Conservation (phyloP, 192 early-diverging fungal genomes). For the Spizellomyces punctatus region DNA sequence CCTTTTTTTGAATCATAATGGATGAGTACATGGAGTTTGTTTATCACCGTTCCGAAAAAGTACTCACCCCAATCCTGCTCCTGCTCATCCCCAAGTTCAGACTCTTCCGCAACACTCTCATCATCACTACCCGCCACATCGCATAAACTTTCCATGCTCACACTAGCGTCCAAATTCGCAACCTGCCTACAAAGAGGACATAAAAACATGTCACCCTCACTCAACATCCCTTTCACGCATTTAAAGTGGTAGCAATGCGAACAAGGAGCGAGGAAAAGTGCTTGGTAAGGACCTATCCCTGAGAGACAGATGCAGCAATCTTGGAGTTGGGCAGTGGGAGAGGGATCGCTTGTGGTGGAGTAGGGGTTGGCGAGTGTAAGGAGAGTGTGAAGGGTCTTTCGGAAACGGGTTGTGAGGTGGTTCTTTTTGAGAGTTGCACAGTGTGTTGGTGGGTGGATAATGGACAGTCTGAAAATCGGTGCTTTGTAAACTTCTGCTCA, state of each 20-base stretch:
- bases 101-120: neutral
- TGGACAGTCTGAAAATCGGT: slow-evolving; percentile 3
- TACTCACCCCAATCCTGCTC: slow-evolving; percentile 2
- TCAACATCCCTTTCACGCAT: slow-evolving; percentile 80
- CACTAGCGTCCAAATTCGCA: slow-evolving; percentile 69
- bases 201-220: slow-evolving; percentile 67
- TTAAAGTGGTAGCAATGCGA: slow-evolving; percentile 93
- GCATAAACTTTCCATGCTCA: slow-evolving; percentile 43
- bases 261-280: slow-evolving; percentile 88
- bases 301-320: slow-evolving; percentile 91
- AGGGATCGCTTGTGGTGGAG: slow-evolving; percentile 5
- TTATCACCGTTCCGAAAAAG: too few relatives aligned
- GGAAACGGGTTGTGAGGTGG: slow-evolving; percentile 25
- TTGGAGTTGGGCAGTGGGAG: neutral
- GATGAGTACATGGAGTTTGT: too few relatives aligned
- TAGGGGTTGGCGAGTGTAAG: slow-evolving; percentile 51
- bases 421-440: neutral
- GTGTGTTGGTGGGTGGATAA: neutral
- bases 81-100: neutral
- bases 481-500: slow-evolving; percentile 14
- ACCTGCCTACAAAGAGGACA: slow-evolving; percentile 89
- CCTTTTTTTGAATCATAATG: too few relatives aligned
- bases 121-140: slow-evolving; percentile 21
- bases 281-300: slow-evolving; percentile 83
- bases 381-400: slow-evolving; percentile 35